Base-by-base conservation (phyloP, 371 early-diverging fungal species). In the Cokeromyces recurvatus region DNA sequence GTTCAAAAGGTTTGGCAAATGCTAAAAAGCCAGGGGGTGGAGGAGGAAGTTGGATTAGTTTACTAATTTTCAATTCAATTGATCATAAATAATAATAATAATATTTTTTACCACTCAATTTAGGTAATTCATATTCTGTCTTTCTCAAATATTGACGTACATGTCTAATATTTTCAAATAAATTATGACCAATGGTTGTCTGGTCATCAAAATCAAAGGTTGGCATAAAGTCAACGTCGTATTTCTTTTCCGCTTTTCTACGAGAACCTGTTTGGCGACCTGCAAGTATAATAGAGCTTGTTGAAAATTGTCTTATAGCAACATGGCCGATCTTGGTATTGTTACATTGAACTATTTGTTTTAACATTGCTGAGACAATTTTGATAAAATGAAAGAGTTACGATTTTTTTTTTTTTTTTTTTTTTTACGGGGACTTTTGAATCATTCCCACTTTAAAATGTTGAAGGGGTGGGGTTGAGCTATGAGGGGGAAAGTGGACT, bases 111-210 rank as follows among this genome's bases (percentile, higher is more conserved):
- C 85, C 74, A 49, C 58, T 74, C 39, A 85, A 64, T 54, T 79
- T 76, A 16, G 85, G 85, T 14, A 85, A 51, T 51, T 85, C 85
- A 47, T 74, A 79, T 48, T 81, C 68, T 31, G 77, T 69, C 55
- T 80, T 82, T 44, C 82, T 66, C 37, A 85, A 71, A 59, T 84
- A 84, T 47, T 78, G 62, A 29, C 85, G 74, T 36, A 85, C 75
- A 31, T 78, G 74, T 20, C 77, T 68, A 51, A 78, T 78, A 39
- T 77, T 70, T 32, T 75, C 73, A 57, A 82, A 66, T 11, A 65
- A 58, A 19, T 72, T 70, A 55, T 81, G 74, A 46, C 82, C 84
- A 35, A 69, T 58, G 25, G 79, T 76, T 19, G 81, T 69, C 38
- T 77, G 78, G 53, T 81, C 81, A 52, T 81, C 78, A 47, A 81